Base-by-base conservation (phyloP, 306 rosid species). In the Quercus alba region DNA sequence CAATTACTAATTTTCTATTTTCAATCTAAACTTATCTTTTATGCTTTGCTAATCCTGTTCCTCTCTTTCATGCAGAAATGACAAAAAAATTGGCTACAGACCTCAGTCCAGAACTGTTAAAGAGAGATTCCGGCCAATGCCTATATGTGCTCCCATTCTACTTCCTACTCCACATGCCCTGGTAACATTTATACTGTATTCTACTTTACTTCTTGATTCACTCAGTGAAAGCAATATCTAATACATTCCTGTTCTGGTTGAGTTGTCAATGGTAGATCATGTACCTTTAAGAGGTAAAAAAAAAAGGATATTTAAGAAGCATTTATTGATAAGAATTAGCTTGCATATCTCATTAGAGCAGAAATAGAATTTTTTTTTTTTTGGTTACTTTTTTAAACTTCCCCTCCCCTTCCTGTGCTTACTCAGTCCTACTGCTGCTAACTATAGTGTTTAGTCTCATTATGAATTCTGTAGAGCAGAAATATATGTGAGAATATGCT, bases 151-250 rank as follows among this genome's bases (percentile, higher is more conserved):
- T 83, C 97, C 99, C 79, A 86, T 90, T 82, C 84, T 95, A 56
- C 93, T 95, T 84, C 99, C 99, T 56, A 86, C 96, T 67, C 92
- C 99, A 44, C 99, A 95, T 89, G 99, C 99, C 52, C 79, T 95
- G 98, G 99, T 95, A 90, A 74, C 76, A 31, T 82, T 75, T 75
- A 74, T 21, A 49, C 71, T 77, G 19, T 57, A 59, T 78, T 49
- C 17, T 1, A 10, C 51, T 80, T 68, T 78, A 75, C 84, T 61
- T 49, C 71, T 75, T 80, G 54, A 46, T 73, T 77, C 79, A 70
- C 56, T 55, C 25, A 62, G 54, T 8, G 25, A 72, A 77, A 55
- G 64, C 82, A 71, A 52, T 52, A 72, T 57, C 56, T 66, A 30
- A 66, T 74, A 41, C 63, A 18, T 54, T 72, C 70, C 85, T 75